Base-by-base conservation (phyloP, 179 eudicot species). In the Amaranthus tricolor region DNA sequence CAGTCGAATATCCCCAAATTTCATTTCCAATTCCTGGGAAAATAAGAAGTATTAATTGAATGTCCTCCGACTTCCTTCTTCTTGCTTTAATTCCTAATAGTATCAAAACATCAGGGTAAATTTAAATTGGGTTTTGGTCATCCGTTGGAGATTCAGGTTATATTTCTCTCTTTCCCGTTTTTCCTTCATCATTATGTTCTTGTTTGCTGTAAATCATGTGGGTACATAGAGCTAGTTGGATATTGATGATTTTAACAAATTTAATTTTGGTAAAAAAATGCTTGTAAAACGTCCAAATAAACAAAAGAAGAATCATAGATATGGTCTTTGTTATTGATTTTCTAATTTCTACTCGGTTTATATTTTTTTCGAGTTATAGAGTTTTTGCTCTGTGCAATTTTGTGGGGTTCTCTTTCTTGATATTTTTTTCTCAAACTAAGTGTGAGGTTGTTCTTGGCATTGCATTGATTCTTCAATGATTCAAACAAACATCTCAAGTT, bases 111-210 rank as follows among this genome's bases (percentile, higher is more conserved):
- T 73, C 45, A 12, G 61, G 66, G 48, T 51, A 14, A 14, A 53
- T 53, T 53, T 7, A 9, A 0, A 19, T 5, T 31, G 40, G 40
- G 40, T 31, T 21, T 54, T 24, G 50, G 44, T 72, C 76, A 66
- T 16, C 55, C 31, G 68, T 53, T 52, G 49, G 20, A n/a, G 66
- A 6, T 78, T 68, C 48, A 74, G 78, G 82, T 79, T 7, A 75
- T 7, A 75, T 45, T 58, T 68, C 59, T 64, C 66, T 48, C 19
- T 20, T 52, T 31, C 40, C 40, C 40, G 3, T 31, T 61, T 2
- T 5, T 4, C 16, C 3, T n/a, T 7, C 20, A 4, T 31, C 13
- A 24, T 40, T 31, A 31, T 50, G 60, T 65, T 57, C 54, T 56
- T 74, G 58, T 64, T 68, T 72, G 55, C 20, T 66, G 21, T 72